Evolutionary conservation across 169 alveolate genomes (phyloP).

Genomic region (Plasmodium ovale): DNA sequence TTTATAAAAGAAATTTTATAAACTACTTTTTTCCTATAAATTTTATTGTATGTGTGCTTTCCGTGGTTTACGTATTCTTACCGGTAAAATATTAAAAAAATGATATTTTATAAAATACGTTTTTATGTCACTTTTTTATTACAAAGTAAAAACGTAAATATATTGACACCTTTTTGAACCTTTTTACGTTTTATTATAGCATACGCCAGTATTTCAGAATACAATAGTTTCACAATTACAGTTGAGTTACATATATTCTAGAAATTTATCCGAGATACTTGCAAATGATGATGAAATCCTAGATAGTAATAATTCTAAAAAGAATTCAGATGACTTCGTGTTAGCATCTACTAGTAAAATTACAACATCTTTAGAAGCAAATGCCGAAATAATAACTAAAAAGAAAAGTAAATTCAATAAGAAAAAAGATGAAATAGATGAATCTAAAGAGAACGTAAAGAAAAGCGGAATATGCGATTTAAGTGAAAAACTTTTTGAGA

Average conservation of each 20-base stretch:
- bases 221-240: neutral
- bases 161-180: neutral
- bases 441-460: neutral
- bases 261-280: neutral
- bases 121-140: no score
- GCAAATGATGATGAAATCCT: neutral
- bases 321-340: neutral
- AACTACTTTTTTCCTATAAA: neutral
- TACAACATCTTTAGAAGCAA: neutral
- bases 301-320: neutral
- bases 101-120: neutral
- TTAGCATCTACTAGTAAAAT: neutral
- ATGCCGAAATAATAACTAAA: neutral
- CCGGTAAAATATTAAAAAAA: conserved; percentile 13
- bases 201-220: neutral
- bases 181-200: neutral
- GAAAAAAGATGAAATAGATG: neutral
- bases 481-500: neutral
- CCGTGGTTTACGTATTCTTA: neutral
- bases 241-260: neutral
- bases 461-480: neutral
- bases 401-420: neutral
- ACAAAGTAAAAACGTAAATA: neutral
- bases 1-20: conserved; percentile 1
- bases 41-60: neutral